phyloP scores from a whole-genome alignment of 78 protist genomes.

The slime mould (Dictyostelium discoideum) region DNA sequence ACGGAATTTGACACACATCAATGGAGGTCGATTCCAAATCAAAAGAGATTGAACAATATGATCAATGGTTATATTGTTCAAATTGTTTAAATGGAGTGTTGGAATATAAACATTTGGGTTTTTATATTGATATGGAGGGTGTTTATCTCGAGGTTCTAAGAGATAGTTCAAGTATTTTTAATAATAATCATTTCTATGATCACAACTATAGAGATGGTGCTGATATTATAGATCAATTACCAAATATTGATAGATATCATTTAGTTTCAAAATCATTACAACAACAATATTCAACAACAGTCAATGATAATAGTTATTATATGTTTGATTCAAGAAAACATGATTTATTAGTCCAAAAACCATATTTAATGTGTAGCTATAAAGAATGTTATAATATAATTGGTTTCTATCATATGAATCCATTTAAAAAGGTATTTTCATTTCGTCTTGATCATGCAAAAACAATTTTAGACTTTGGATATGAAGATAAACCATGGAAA shows the following conservation, averaged over 20 bases:
- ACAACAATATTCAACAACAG: neutral
- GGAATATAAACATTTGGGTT: neutral
- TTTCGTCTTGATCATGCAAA: neutral
- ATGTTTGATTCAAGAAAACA: neutral
- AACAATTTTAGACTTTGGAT: neutral
- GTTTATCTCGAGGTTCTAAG: neutral
- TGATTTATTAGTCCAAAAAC: neutral
- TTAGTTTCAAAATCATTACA: neutral
- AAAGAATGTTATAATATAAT: neutral
- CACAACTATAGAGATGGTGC: neutral
- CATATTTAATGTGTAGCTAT: neutral
- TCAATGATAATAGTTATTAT: neutral
- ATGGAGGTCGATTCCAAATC: neutral
- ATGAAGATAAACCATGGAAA: neutral
- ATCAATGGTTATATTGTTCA: neutral
- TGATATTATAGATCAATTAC: neutral
- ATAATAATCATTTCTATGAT: neutral
- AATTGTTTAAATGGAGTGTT: neutral
- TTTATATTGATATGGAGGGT: slow-evolving; percentile 10
- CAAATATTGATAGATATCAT: neutral
- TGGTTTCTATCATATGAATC: neutral
- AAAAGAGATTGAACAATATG: neutral
- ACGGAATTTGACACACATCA: neutral
- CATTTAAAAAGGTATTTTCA: neutral
- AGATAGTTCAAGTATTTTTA: neutral